Conservation (phyloP, 495 filamentous ascomycete species). For the Umbilicaria muhlenbergii region DNA sequence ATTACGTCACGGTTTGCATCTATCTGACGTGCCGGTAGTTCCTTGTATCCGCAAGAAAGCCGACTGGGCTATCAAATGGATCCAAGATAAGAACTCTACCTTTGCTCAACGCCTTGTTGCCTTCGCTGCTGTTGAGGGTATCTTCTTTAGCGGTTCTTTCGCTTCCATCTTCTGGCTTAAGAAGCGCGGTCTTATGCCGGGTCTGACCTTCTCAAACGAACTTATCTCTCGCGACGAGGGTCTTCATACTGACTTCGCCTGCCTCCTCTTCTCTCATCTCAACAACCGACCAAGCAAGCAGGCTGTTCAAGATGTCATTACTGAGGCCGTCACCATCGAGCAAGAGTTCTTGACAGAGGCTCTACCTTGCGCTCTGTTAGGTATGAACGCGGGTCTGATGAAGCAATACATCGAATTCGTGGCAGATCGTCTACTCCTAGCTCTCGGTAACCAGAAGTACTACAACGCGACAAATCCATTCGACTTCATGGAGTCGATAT, state of each 20-base stretch:
- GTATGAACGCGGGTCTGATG: constrained; percentile 96
- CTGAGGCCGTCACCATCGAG: constrained; percentile 86
- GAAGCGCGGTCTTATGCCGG: constrained; percentile 98
- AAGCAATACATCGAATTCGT: constrained; percentile 99
- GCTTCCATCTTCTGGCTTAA: constrained; percentile 99
- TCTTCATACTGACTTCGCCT: constrained; percentile 98
- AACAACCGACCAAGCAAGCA: constrained; percentile 76
- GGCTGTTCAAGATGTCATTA: constrained; percentile 73
- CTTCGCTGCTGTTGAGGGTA: constrained; percentile 96
- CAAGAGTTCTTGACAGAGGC: constrained; percentile 97
- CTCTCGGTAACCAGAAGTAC: constrained; percentile 84
- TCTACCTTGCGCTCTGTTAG: constrained; percentile 77
- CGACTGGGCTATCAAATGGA: constrained; percentile 94
- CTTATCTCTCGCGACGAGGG: constrained; percentile 99
- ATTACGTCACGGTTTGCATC: background rate
- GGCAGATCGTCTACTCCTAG: constrained; percentile 80
- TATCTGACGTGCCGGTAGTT: constrained; percentile 34
- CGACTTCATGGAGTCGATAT: constrained; percentile 99
- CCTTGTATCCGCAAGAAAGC: constrained; percentile 96
- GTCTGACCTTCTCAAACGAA: constrained; percentile 98
- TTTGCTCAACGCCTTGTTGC: constrained; percentile 93
- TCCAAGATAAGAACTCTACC: constrained; percentile 77
- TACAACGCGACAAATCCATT: constrained; percentile 92
- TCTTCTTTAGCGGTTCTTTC: constrained; percentile 99
- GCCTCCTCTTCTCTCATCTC: constrained; percentile 87